Conservation (phyloP, 805 yeast genomes). For the Starmerella bacillaris region DNA sequence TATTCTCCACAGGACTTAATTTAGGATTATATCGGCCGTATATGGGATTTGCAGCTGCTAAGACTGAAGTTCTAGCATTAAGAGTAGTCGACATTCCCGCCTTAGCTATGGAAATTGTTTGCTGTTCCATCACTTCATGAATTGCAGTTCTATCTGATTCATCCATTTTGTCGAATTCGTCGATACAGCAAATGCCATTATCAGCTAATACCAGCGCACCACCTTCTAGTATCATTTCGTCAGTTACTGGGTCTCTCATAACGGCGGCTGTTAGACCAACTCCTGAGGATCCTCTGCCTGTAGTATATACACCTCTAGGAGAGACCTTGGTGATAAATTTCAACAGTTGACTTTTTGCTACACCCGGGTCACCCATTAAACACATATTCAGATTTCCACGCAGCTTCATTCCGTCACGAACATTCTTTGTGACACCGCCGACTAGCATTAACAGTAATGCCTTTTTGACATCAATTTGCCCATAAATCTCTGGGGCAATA, state of each 20-base stretch:
- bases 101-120: conserved; percentile 88
- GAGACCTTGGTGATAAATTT: conserved; percentile 83
- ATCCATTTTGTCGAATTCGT: conserved; percentile 98
- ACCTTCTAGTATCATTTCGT: conserved; percentile 94
- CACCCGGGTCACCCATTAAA: conserved; percentile 99
- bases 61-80: conserved; percentile 84
- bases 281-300: conserved; percentile 97
- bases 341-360: conserved; percentile 89
- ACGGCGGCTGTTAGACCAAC: conserved; percentile 98
- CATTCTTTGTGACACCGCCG: conserved; percentile 88
- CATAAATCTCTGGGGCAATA: conserved; percentile 95
- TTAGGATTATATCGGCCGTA: conserved; percentile 87
- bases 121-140: conserved; percentile 99
- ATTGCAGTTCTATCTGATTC: conserved; percentile 92
- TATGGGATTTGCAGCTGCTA: conserved; percentile 97
- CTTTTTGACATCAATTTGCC: conserved; percentile 85
- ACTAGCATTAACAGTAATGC: conserved; percentile 67
- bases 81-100: conserved; percentile 94
- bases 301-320: conserved; percentile 91
- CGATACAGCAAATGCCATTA: conserved; percentile 95
- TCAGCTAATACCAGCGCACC: conserved; percentile 95
- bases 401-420: conserved; percentile 92
- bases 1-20: conserved; percentile 82
- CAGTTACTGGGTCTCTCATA: conserved; percentile 97
- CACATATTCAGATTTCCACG: conserved; percentile 94